Conservation (phyloP, 148 eudicot species). For the Silene conica region DNA sequence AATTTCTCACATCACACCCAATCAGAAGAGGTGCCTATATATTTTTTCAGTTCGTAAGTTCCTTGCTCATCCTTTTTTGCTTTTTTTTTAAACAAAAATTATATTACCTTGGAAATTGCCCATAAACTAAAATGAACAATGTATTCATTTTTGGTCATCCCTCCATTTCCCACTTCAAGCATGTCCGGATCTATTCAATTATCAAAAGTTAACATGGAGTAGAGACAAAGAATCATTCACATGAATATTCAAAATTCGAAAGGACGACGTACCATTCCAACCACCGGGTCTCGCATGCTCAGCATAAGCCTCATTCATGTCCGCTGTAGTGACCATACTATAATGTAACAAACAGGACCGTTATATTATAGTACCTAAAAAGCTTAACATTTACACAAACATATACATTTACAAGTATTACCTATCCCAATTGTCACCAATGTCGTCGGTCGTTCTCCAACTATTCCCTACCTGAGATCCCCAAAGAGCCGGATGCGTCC, state of each 20-base stretch:
- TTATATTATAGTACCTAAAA: not conserved
- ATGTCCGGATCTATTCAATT: conserved; percentile 73
- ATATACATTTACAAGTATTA: conserved; percentile 11
- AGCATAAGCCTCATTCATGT: conserved; percentile 67
- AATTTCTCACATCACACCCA: conserved; percentile 66
- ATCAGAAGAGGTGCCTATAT: conserved; percentile 75
- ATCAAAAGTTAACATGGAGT: not conserved
- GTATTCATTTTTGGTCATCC: conserved; percentile 72
- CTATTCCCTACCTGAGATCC: conserved; percentile 67
- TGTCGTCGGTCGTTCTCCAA: conserved; percentile 87
- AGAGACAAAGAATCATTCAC: not conserved
- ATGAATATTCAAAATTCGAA: not conserved
- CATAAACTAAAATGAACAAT: conserved; percentile 79
- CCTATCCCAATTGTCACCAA: conserved; percentile 66
- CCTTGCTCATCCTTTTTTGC: too few species aligned
- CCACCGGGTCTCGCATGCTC: conserved; percentile 88
- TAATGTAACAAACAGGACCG: conserved; percentile 17
- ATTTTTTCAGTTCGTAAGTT: not conserved
- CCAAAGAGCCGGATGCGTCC: conserved; percentile 86
- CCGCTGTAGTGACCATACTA: conserved; percentile 81
- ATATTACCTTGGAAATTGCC: conserved; percentile 70
- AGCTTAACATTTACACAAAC: not conserved
- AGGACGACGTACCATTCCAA: conserved; percentile 66
- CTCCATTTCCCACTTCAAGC: conserved; percentile 98
- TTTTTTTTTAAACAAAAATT: too few species aligned